Percentiles rank a stretch among this genome's conserved stretches.
These are phyloP conservation scores for Podospora pseudopauciseta DNA, from an alignment of 495 filamentous ascomycete species.

Conservation along the genomic window DNA sequence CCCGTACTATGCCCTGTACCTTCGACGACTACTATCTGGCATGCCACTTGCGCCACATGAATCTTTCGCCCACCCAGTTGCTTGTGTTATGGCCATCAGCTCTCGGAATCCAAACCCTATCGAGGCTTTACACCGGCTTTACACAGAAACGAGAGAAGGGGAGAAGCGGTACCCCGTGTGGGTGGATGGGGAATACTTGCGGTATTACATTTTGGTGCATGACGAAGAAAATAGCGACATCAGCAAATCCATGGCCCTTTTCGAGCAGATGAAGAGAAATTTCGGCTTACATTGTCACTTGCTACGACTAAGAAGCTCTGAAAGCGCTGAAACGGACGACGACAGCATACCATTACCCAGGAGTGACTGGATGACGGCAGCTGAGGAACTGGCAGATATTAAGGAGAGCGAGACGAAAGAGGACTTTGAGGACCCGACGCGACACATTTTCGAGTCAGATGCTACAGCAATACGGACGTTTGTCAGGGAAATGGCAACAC, in stretches of 20 bases:
- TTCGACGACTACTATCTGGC: conserved; percentile 78
- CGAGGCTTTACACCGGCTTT: conserved; percentile 77
- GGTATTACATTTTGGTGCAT: conserved; percentile 96
- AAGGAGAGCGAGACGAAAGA: conserved; percentile 54
- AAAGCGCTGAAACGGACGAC: conserved; percentile 87
- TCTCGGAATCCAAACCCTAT: conserved; percentile 77
- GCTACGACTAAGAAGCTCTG: conserved; percentile 74
- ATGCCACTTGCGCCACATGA: conserved; percentile 76
- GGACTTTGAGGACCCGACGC: conserved; percentile 65
- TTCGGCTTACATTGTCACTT: conserved; percentile 95
- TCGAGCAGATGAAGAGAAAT: conserved; percentile 96
- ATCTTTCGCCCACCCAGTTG: conserved; percentile 90
- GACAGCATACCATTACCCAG: conserved; percentile 77
- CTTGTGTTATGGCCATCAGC: conserved; percentile 93
- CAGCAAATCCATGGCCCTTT: conserved; percentile 76
- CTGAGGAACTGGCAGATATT: conserved; percentile 75
- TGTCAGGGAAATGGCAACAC: conserved; percentile 86
- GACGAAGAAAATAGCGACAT: conserved; percentile 95
- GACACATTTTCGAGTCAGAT: conserved; percentile 89
- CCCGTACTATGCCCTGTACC: conserved; percentile 74
- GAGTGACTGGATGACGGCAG: conserved; percentile 83
- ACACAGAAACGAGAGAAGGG: conserved; percentile 68
- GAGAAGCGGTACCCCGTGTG: conserved; percentile 67
- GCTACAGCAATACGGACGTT: conserved; percentile 80
- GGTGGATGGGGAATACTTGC: conserved; percentile 82